Conservation (phyloP, 192 early-diverging fungal genomes). For the Coemansia javaensis region DNA sequence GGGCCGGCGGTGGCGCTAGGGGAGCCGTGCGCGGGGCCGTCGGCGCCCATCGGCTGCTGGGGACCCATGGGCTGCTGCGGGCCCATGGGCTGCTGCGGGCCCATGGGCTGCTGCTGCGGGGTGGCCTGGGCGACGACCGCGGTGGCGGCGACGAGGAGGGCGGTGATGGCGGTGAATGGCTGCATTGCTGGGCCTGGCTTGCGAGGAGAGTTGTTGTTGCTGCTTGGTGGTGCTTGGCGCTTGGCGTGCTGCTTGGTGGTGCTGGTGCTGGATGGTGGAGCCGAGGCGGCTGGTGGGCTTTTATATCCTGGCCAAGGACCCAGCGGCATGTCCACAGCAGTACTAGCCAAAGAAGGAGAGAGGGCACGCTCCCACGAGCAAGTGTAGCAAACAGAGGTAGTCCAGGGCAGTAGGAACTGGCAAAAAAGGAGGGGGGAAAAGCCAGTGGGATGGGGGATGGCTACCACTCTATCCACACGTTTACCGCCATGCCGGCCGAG, state of each 20-base stretch:
- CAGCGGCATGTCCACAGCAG: too few relatives aligned
- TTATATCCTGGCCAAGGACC: too few relatives aligned
- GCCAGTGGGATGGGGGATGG: neutral
- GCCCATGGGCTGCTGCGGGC: slow-evolving; percentile 31
- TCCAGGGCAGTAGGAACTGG: neutral
- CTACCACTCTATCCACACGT: slow-evolving; percentile 57
- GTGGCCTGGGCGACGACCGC: slow-evolving; percentile 33
- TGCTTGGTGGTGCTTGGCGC: neutral
- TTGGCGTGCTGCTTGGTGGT: neutral
- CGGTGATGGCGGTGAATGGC: slow-evolving; percentile 20
- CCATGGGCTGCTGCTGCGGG: slow-evolving; percentile 18
- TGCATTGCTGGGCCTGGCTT: too few relatives aligned
- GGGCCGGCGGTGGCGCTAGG: slow-evolving; percentile 35
- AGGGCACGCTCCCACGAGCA: too few relatives aligned
- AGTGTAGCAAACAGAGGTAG: neutral
- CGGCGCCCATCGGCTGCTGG: slow-evolving; percentile 26
- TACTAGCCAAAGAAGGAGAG: too few relatives aligned
- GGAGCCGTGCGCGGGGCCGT: slow-evolving; percentile 15
- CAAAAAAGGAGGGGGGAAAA: too few relatives aligned
- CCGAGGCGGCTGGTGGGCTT: too few relatives aligned
- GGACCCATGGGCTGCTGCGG: slow-evolving; percentile 27
- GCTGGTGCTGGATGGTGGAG: neutral
- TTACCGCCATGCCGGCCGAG: slow-evolving; percentile 55
- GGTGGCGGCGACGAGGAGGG: slow-evolving; percentile 22
- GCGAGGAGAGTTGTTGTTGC: too few relatives aligned